Evolutionary conservation across 495 filamentous ascomycete species (phyloP).

Genomic region (Xylaria sp.): DNA sequence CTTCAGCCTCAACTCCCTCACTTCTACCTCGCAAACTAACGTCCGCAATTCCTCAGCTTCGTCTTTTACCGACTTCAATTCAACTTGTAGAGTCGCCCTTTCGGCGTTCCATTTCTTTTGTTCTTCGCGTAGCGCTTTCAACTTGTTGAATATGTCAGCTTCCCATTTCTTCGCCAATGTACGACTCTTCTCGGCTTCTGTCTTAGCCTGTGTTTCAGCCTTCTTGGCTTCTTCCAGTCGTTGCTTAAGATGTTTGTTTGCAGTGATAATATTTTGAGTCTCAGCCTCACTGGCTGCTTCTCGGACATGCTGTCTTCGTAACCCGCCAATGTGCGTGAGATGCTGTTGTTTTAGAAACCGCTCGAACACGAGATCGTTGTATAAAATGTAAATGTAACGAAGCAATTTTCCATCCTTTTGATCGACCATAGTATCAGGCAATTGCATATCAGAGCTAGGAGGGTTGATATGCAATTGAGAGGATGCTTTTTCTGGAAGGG

Average conservation of each 20-base stretch:
- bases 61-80: conserved; percentile 56
- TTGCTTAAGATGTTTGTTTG: conserved; percentile 70
- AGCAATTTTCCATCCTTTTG: conserved; percentile 65
- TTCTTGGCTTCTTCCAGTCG: conserved; percentile 73
- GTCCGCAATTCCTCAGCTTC: conserved; percentile 64
- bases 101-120: conserved; percentile 69
- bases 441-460: conserved; percentile 16
- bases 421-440: conserved; percentile 28
- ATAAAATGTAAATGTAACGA: conserved; percentile 68
- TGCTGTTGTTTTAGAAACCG: conserved; percentile 78
- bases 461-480: conserved; percentile 30
- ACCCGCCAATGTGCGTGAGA: conserved; percentile 73
- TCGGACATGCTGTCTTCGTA: conserved; percentile 70
- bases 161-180: conserved; percentile 75
- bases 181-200: conserved; percentile 68
- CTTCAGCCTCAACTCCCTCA: conserved; percentile 61
- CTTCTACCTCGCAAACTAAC: conserved; percentile 66
- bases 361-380: conserved; percentile 80
- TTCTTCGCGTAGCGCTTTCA: conserved; percentile 67
- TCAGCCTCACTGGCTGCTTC: conserved; percentile 76
- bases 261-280: conserved; percentile 75
- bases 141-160: conserved; percentile 64
- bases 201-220: conserved; percentile 65
- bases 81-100: conserved; percentile 56
- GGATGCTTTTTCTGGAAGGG: conserved; percentile 40